Evolutionary conservation across 2,329 filamentous ascomycete species (phyloP), one percentile per base, ranked within the genome.

Genomic region (Alternaria angustiovoidea): DNA sequence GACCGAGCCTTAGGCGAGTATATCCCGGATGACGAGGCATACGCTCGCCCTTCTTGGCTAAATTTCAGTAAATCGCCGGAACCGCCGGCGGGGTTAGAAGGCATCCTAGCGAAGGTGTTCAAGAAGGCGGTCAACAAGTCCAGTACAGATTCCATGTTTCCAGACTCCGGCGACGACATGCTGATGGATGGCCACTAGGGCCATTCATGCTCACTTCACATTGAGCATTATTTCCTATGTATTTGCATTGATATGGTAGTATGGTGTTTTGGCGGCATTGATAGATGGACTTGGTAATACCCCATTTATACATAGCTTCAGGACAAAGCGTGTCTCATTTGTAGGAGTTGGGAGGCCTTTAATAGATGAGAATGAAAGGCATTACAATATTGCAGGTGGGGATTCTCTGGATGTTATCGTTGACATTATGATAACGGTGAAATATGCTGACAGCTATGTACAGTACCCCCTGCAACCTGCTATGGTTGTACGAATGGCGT

Each of bases 271-370:
- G 56, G 26, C 30, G 43, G 39, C 41, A 51, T 36, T 43, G 46
- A 48, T 53, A 56, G 56, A 64, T 60, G 57, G 56, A 56, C 32
- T 56, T 63, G 62, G 62, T 65, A 63, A 65, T 65, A 65, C 62
- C 62, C 62, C 56, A 24, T 54, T 58, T 61, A 51, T 61, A 54
- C 43, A 52, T 56, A 32, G 56, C 56, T 59, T 55, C 38, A 38
- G 28, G 54, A 57, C 54, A 51, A 51, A 51, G 54, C 54, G n/a
- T 51, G 54, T 57, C 28, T 51, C 46, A 44, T 57, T 57, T 51
- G 54, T 57, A 56, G 44, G 53, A 56, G 53, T 56, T 41, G 53
- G 44, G 14, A 6, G n/a, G 30, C 18, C 26, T 49, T 36, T 51
- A 26, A 32, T 51, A 54, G 57, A 49, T 34, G 57, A 44, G 46